Evolutionary conservation across 192 early-diverging fungal species (phyloP).

Genomic region (Chytriomyces sp.): DNA sequence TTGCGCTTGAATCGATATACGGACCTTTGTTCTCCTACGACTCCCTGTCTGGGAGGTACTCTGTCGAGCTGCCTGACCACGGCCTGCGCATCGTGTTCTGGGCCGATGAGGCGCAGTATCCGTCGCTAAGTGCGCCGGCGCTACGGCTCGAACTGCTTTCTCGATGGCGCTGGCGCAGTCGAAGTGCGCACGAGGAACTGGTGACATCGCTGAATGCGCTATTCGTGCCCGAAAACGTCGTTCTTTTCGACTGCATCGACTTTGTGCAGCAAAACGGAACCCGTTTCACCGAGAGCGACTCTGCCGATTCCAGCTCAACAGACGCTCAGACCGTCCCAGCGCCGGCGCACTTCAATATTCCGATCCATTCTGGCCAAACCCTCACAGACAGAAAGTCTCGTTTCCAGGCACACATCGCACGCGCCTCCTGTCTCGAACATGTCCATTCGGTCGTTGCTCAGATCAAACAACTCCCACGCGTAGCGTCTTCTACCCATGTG

Average conservation of each 20-base stretch:
- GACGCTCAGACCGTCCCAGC: background rate
- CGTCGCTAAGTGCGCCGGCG: slow-evolving; percentile 26
- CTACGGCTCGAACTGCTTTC: slow-evolving; percentile 28
- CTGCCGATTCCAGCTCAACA: background rate
- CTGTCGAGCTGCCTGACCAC: background rate
- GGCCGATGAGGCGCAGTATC: slow-evolving; percentile 31
- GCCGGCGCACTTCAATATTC: background rate
- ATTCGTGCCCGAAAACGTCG: slow-evolving; percentile 65
- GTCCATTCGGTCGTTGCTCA: slow-evolving; percentile 44
- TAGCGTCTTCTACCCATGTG: slow-evolving; percentile 78
- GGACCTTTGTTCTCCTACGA: background rate
- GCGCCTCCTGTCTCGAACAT: slow-evolving; percentile 55
- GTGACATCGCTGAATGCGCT: slow-evolving; percentile 52
- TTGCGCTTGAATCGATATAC: slow-evolving; percentile 42
- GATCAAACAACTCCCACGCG: slow-evolving; percentile 8
- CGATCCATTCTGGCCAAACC: slow-evolving; percentile 51
- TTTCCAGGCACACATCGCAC: slow-evolving; percentile 82
- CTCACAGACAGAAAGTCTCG: slow-evolving; percentile 80
- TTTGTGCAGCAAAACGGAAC: slow-evolving; percentile 41
- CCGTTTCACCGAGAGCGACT: background rate
- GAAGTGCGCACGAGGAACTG: slow-evolving; percentile 35
- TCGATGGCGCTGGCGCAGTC: slow-evolving; percentile 17
- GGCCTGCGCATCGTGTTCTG: slow-evolving; percentile 5
- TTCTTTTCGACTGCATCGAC: slow-evolving; percentile 74
- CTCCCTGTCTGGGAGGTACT: background rate